Percentiles rank a stretch among this genome's conserved stretches.
Evolutionary conservation across 148 eudicot genomes (phyloP).

Genomic region (Suaeda aralocaspica): DNA sequence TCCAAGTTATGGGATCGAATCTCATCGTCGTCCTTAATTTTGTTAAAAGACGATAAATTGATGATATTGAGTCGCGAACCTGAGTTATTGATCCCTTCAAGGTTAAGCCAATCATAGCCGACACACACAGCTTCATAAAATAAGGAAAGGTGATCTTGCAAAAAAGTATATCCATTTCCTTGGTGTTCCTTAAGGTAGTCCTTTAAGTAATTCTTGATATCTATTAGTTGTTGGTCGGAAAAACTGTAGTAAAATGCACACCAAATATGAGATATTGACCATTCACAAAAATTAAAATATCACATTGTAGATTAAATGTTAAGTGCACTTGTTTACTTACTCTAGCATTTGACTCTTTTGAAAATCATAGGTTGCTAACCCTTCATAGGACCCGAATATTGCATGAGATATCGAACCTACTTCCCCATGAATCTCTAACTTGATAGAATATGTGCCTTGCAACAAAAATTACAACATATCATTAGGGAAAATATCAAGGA

Average conservation of each 20-base stretch:
- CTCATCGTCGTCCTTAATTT: too few species aligned
- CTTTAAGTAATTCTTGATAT: constrained; percentile 36
- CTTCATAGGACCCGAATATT: constrained; percentile 14
- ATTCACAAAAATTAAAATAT: constrained; percentile 8
- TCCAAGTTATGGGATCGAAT: too few species aligned
- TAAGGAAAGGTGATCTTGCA: constrained; percentile 43
- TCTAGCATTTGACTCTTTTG: constrained; percentile 41
- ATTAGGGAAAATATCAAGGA: too few species aligned
- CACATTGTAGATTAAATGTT: too few species aligned
- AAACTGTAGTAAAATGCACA: constrained; percentile 7
- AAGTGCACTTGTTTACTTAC: constrained; percentile 38
- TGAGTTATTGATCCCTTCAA: not conserved
- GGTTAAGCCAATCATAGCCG: constrained; percentile 30
- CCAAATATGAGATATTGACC: not conserved
- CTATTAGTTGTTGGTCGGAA: constrained; percentile 18
- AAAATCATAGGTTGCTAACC: not conserved
- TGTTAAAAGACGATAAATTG: not conserved
- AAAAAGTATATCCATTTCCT: constrained; percentile 37
- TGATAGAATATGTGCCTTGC: constrained; percentile 33
- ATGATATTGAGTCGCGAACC: constrained; percentile 1
- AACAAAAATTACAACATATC: not conserved
- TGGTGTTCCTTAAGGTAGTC: constrained; percentile 35
- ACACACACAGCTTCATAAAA: constrained; percentile 50
- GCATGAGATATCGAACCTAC: constrained; percentile 54
- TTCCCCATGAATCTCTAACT: constrained; percentile 63